phyloP scores from a whole-genome alignment of 164 flowering plant species.

The Nymphaea thermarum region DNA sequence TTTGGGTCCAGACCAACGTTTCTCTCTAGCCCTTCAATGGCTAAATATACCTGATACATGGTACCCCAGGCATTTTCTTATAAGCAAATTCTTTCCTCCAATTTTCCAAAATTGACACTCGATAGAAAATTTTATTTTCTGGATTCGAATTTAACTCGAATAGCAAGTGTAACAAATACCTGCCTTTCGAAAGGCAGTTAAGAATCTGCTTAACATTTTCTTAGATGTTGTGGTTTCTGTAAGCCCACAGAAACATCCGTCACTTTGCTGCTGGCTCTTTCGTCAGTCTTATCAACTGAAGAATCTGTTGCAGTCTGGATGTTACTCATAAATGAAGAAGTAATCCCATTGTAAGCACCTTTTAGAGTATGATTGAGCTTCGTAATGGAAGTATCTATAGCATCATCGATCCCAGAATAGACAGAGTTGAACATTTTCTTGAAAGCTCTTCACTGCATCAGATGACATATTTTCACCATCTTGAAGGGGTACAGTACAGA shows the following conservation, averaged over 20 bases:
- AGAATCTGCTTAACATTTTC: conserved; percentile 26
- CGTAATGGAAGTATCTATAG: conserved; percentile 30
- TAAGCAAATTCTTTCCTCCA: background rate
- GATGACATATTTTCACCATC: conserved; percentile 8
- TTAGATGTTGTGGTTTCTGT: conserved; percentile 42
- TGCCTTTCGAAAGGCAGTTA: conserved; percentile 51
- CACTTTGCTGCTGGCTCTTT: conserved; percentile 29
- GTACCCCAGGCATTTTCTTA: conserved; percentile 1
- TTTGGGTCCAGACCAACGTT: conserved; percentile 70
- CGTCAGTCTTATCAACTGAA: conserved; percentile 33
- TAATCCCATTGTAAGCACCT: conserved; percentile 30
- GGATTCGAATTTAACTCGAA: background rate
- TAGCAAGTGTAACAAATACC: too few relatives aligned
- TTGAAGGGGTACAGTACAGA: conserved; percentile 15
- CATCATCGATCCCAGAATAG: conserved; percentile 22
- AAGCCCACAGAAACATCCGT: conserved; percentile 33
- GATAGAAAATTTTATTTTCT: background rate
- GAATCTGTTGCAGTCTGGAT: conserved; percentile 19
- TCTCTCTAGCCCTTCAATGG: conserved; percentile 52
- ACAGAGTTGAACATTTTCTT: conserved; percentile 25
- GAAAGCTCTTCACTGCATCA: conserved; percentile 22
- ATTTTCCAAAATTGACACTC: background rate
- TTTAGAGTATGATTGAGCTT: conserved; percentile 31
- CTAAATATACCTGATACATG: conserved; percentile 39
- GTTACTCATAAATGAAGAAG: conserved; percentile 27